phyloP scores from a whole-genome alignment of 2,329 filamentous ascomycete species.

The Plectosphaerella cucumerina region DNA sequence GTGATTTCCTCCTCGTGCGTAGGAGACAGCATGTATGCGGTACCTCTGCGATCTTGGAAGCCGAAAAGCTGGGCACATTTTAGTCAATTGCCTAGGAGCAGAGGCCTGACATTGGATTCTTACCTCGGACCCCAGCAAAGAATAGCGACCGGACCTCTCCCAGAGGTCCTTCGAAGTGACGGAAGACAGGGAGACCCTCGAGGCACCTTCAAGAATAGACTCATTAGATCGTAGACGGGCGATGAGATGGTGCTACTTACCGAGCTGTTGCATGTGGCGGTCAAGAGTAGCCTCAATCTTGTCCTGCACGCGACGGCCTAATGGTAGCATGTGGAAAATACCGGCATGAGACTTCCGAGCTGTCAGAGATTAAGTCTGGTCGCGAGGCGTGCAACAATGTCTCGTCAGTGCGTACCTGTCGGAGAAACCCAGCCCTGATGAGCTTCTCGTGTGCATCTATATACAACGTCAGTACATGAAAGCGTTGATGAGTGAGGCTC shows the following conservation, averaged over 20 bases:
- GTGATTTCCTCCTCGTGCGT: conserved; percentile 99
- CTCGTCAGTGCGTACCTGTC: conserved; percentile 47
- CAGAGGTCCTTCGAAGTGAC: conserved; percentile 79
- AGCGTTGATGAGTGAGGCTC: neutral
- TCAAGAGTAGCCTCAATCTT: conserved; percentile 86
- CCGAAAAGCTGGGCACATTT: conserved; percentile 61
- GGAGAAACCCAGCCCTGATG: conserved; percentile 67
- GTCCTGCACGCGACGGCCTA: conserved; percentile 81
- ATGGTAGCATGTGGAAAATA: conserved; percentile 85
- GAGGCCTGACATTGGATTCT: conserved; percentile 1
- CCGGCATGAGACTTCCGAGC: conserved; percentile 69
- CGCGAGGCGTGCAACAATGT: neutral
- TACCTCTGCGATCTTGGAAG: conserved; percentile 73
- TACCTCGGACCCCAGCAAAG: conserved; percentile 69
- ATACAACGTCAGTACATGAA: conserved; percentile 11
- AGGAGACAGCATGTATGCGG: conserved; percentile 73
- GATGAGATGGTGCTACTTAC: conserved; percentile 30
- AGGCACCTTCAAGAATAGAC: conserved; percentile 54
- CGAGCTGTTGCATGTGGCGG: conserved; percentile 77
- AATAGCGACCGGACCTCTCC: conserved; percentile 77
- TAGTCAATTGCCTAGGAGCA: conserved; percentile 12
- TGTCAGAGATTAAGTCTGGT: neutral
- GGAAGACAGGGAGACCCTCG: conserved; percentile 76
- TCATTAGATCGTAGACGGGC: neutral
- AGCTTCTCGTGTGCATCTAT: conserved; percentile 64